phyloP scores from a whole-genome alignment of 805 yeast genomes.

The Hanseniaspora thailandica region DNA sequence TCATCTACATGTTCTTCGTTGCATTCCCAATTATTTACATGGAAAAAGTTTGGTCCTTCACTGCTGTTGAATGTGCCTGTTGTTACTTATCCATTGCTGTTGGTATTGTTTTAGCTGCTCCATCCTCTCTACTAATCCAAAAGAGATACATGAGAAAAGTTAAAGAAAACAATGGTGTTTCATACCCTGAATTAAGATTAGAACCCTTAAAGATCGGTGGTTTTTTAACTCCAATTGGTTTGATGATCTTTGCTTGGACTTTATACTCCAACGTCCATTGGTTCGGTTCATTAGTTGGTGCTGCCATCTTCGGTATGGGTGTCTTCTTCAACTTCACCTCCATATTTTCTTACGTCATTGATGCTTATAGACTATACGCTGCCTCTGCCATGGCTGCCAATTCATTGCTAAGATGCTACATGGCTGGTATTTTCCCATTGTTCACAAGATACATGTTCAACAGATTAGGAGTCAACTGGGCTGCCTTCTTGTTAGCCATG shows the following conservation, averaged over 20 bases:
- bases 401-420: constrained; percentile 40
- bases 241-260: constrained; percentile 74
- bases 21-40: constrained; percentile 52
- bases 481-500: constrained; percentile 41
- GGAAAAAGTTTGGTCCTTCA: constrained; percentile 38
- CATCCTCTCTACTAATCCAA: constrained; percentile 36
- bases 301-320: constrained; percentile 61
- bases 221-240: constrained; percentile 46
- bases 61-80: constrained; percentile 46
- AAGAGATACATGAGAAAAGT: constrained; percentile 34
- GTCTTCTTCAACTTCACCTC: constrained; percentile 57
- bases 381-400: constrained; percentile 44
- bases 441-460: constrained; percentile 49
- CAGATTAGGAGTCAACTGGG: constrained; percentile 47
- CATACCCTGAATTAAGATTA: constrained; percentile 50
- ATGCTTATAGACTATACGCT: constrained; percentile 45
- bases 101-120: constrained; percentile 41
- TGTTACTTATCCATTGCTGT: constrained; percentile 49
- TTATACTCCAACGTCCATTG: constrained; percentile 49
- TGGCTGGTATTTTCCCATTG: constrained; percentile 48
- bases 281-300: constrained; percentile 62
- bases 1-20: constrained; percentile 53
- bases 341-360: constrained; percentile 51
- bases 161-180: constrained; percentile 35
- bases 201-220: constrained; percentile 57